phyloP scores from a whole-genome alignment of 768 basidiomycete species.

The Candolleomyces efflorescens region DNA sequence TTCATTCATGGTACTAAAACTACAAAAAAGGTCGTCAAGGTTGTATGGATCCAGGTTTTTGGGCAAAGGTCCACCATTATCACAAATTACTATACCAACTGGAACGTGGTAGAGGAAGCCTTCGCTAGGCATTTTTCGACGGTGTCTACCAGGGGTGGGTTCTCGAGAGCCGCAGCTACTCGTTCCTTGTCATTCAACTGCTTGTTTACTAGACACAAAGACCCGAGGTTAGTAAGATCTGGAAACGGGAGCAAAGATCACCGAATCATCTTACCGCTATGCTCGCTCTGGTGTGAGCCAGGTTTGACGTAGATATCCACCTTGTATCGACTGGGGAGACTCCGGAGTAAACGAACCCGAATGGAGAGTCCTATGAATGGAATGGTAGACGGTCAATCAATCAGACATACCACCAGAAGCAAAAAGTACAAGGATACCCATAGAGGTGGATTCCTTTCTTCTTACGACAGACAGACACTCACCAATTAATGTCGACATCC shows the following conservation, averaged over 20 bases:
- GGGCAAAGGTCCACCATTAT: background rate
- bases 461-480: slow-evolving; percentile 12
- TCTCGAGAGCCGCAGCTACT: slow-evolving; percentile 95
- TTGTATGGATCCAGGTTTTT: slow-evolving; percentile 1
- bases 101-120: background rate
- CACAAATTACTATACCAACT: slow-evolving; percentile 1
- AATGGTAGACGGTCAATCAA: background rate
- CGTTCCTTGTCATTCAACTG: slow-evolving; percentile 99
- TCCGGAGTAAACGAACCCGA: slow-evolving; percentile 83
- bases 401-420: background rate
- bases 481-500: slow-evolving; percentile 97
- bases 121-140: slow-evolving; percentile 61
- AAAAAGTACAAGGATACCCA: slow-evolving; percentile 1
- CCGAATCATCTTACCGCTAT: slow-evolving; percentile 57
- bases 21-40: background rate
- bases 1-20: background rate
- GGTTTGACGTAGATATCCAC: slow-evolving; percentile 91
- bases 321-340: slow-evolving; percentile 90
- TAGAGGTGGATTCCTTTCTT: background rate
- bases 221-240: background rate
- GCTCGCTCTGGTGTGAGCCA: slow-evolving; percentile 94
- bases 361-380: slow-evolving; percentile 77
- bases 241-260: background rate
- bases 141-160: slow-evolving; percentile 77
- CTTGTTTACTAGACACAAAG: slow-evolving; percentile 77